Conservation (phyloP, 1,284 basidiomycete genomes). For the Cutaneotrichosporon sp. region DNA sequence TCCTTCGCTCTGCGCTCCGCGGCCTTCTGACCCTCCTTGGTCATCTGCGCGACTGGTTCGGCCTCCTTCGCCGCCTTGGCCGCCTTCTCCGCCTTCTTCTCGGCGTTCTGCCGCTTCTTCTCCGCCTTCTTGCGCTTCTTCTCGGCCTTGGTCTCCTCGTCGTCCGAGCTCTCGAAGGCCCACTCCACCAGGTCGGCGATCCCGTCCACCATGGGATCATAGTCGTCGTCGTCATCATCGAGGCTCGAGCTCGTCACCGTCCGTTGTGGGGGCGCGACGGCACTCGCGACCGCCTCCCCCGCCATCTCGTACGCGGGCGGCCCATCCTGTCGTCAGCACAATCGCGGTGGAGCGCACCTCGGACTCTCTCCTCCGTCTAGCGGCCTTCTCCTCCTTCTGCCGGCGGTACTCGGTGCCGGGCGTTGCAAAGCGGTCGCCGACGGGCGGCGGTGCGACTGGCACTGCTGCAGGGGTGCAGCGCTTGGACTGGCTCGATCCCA, state of each 20-base stretch:
- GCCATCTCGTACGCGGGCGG: neutral
- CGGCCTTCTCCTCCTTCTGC: neutral
- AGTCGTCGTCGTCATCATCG: neutral
- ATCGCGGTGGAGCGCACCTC: neutral
- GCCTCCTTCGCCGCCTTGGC: neutral
- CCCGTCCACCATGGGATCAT: neutral
- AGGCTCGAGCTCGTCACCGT: neutral
- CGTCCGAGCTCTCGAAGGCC: neutral
- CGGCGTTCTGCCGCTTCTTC: neutral
- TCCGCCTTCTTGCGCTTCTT: neutral
- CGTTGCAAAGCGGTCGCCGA: neutral
- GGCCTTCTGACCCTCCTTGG: too few species aligned
- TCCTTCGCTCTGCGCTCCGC: neutral
- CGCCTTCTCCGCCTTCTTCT: slow-evolving; percentile 2
- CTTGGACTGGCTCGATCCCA: slow-evolving; percentile 10
- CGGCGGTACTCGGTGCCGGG: neutral
- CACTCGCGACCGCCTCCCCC: neutral
- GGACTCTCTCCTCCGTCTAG: neutral
- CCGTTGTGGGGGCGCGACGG: neutral
- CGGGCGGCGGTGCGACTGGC: neutral
- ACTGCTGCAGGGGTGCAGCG: too few species aligned
- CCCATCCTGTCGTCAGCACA: neutral
- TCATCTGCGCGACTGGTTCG: neutral
- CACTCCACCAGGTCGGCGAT: neutral
- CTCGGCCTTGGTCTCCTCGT: neutral